These are phyloP conservation scores for Rhododendron williamsianum DNA, from an alignment of 148 eudicot genomes.

Conservation along the genomic window DNA sequence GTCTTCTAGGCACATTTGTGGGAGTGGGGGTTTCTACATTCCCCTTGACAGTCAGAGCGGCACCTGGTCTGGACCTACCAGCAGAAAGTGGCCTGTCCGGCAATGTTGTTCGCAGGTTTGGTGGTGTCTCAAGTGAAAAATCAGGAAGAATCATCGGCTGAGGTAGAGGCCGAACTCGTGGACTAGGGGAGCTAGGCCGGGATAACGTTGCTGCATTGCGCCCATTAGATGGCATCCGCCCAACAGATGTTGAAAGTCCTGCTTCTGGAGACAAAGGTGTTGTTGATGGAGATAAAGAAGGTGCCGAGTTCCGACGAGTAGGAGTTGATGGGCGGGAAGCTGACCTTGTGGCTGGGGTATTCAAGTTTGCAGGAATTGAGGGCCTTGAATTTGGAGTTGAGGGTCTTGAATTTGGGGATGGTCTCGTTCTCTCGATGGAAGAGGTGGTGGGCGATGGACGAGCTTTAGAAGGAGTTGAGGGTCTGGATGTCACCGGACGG, in stretches of 20 bases:
- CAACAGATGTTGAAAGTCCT: constrained; percentile 39
- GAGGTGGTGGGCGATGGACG: constrained; percentile 53
- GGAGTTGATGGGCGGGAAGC: constrained; percentile 92
- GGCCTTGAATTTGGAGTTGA: constrained; percentile 93
- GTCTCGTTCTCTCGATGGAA: constrained; percentile 50
- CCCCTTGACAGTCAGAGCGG: constrained; percentile 44
- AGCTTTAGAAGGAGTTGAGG: constrained; percentile 63
- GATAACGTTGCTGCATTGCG: constrained; percentile 49
- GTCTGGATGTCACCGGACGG: constrained; percentile 59
- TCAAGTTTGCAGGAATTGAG: constrained; percentile 49
- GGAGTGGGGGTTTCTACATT: constrained; percentile 42
- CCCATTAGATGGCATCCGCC: constrained; percentile 44
- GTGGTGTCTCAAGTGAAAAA: constrained; percentile 88
- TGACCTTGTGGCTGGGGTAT: constrained; percentile 40
- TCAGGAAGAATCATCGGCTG: constrained; percentile 70
- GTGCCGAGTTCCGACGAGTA: constrained; percentile 57
- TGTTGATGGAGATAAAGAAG: constrained; percentile 44
- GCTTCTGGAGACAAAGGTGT: constrained; percentile 40
- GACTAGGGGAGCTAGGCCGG: constrained; percentile 90
- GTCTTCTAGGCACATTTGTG: constrained; percentile 52
- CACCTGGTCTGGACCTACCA: constrained; percentile 88
- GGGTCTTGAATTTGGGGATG: constrained; percentile 71
- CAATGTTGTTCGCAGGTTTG: constrained; percentile 80
- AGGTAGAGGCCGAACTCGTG: constrained; percentile 57
- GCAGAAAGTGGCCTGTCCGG: constrained; percentile 89